These are phyloP conservation scores for Fusarium sp. DNA, from an alignment of 2,329 filamentous ascomycete species.

Conservation along the genomic window DNA sequence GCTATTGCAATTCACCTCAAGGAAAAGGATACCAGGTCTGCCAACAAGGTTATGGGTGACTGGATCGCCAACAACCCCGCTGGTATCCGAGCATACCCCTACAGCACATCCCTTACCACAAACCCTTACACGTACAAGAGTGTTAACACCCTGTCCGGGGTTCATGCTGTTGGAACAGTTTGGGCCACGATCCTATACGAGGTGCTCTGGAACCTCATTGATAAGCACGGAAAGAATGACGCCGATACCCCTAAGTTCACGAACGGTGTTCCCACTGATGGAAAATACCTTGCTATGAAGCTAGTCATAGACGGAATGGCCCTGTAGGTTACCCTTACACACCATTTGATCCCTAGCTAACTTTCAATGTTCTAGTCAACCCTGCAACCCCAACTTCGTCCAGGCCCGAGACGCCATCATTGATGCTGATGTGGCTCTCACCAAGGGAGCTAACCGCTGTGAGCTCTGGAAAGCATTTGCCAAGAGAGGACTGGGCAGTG, in stretches of 20 bases:
- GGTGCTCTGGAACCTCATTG: slow-evolving; percentile 71
- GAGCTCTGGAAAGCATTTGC: slow-evolving; percentile 70
- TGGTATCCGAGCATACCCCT: slow-evolving; percentile 66
- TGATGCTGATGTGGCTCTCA: slow-evolving; percentile 68
- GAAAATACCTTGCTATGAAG: slow-evolving; percentile 67
- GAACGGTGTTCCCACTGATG: slow-evolving; percentile 65
- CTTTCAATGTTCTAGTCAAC: slow-evolving; percentile 55
- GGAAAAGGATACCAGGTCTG: slow-evolving; percentile 60
- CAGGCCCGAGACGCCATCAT: slow-evolving; percentile 69
- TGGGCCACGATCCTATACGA: slow-evolving; percentile 65
- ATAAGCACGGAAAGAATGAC: slow-evolving; percentile 67
- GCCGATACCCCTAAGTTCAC: slow-evolving; percentile 58
- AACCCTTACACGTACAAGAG: slow-evolving; percentile 67
- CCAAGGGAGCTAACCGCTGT: slow-evolving; percentile 65
- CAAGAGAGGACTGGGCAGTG: slow-evolving; percentile 67
- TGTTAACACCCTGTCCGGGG: slow-evolving; percentile 55
- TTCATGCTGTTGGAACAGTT: slow-evolving; percentile 64
- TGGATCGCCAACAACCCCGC: slow-evolving; percentile 62
- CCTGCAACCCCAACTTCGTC: slow-evolving; percentile 69
- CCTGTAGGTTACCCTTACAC: slow-evolving; percentile 47
- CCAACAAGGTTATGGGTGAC: slow-evolving; percentile 64
- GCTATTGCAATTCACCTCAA: slow-evolving; percentile 66
- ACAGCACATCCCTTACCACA: slow-evolving; percentile 64
- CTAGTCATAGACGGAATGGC: slow-evolving; percentile 67
- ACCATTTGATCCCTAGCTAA: background rate